These are phyloP conservation scores for Haemoproteus tartakovskyi DNA, from an alignment of 169 alveolate genomes.

Conservation along the genomic window DNA sequence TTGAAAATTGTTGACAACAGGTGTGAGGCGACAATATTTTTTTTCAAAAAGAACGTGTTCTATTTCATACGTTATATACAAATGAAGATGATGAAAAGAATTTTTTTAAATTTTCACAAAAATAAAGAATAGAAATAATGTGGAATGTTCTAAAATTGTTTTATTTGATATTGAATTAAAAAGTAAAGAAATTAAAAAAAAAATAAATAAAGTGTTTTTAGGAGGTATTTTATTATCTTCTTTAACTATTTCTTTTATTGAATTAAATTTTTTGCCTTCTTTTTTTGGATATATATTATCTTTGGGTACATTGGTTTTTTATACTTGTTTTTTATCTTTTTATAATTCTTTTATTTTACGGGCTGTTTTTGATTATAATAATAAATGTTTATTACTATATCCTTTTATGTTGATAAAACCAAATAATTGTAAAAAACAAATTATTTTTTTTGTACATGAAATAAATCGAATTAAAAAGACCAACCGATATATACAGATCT, in stretches of 20 bases:
- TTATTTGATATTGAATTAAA: slow-evolving; percentile 13
- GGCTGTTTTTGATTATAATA: slow-evolving; percentile 39
- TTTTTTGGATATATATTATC: slow-evolving; percentile 8
- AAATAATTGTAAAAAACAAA: slow-evolving; percentile 13
- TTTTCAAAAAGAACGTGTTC: too few species aligned
- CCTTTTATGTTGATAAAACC: slow-evolving; percentile 17
- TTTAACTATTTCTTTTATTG: slow-evolving; percentile 15
- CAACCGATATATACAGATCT: slow-evolving; percentile 6
- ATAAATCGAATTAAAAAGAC: slow-evolving; percentile 4
- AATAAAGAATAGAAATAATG: not conserved
- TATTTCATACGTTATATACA: slow-evolving; percentile 3
- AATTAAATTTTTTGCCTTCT: slow-evolving; percentile 2
- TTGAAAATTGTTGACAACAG: too few species aligned
- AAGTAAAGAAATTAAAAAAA: slow-evolving; percentile 4
- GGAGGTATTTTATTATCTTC: slow-evolving; percentile 37
- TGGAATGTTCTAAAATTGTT: not conserved
- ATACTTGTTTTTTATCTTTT: not conserved
- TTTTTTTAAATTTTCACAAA: slow-evolving; percentile 5
- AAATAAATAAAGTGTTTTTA: not conserved
- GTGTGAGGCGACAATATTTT: too few species aligned
- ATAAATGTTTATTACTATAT: slow-evolving; percentile 14
- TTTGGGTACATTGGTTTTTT: not conserved
- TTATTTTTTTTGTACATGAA: slow-evolving; percentile 37
- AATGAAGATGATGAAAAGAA: not conserved
- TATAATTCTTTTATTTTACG: slow-evolving; percentile 34